A percentile compares a stretch with the other conserved stretches of the same genome.
Evolutionary conservation across 2,329 filamentous ascomycete genomes (phyloP).

Genomic region (Grosmannia clavigera): DNA sequence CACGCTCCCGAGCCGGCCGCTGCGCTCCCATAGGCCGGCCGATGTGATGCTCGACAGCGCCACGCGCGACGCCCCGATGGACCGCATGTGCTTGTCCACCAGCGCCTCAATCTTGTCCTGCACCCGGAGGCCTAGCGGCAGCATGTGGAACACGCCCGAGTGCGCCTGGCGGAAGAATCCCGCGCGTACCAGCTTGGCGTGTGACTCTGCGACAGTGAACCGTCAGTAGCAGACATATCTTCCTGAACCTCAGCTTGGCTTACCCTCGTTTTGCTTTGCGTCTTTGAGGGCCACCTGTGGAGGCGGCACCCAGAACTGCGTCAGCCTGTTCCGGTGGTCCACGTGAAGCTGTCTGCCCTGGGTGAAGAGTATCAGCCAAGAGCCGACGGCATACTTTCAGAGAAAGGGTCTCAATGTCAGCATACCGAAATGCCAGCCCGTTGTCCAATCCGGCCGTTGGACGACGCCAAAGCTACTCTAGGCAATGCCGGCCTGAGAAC

Average conservation of each 20-base stretch:
- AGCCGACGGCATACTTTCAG: background rate
- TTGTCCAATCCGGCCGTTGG: background rate
- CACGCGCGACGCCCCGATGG: conserved; percentile 69
- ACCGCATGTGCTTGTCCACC: conserved; percentile 81
- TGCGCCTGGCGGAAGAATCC: conserved; percentile 69
- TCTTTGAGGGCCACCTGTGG: conserved; percentile 43
- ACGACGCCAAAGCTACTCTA: background rate
- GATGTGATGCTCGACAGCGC: conserved; percentile 78
- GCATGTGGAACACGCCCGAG: conserved; percentile 81
- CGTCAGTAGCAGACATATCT: background rate
- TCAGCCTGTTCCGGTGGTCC: conserved; percentile 37
- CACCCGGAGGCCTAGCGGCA: conserved; percentile 76
- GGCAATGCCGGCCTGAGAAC: background rate
- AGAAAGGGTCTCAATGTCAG: background rate
- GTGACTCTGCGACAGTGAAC: conserved; percentile 35
- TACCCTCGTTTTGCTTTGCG: conserved; percentile 41
- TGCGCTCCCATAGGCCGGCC: conserved; percentile 70
- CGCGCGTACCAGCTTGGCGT: conserved; percentile 55
- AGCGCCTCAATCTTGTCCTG: conserved; percentile 78
- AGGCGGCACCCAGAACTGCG: conserved; percentile 68
- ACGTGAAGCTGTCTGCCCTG: conserved; percentile 10
- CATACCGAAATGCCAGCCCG: background rate
- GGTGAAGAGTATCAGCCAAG: background rate
- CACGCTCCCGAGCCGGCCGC: conserved; percentile 64
- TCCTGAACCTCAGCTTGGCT: conserved; percentile 8